Conservation (phyloP, 1,139 yeast genomes). For the Geotrichum armillariae region DNA sequence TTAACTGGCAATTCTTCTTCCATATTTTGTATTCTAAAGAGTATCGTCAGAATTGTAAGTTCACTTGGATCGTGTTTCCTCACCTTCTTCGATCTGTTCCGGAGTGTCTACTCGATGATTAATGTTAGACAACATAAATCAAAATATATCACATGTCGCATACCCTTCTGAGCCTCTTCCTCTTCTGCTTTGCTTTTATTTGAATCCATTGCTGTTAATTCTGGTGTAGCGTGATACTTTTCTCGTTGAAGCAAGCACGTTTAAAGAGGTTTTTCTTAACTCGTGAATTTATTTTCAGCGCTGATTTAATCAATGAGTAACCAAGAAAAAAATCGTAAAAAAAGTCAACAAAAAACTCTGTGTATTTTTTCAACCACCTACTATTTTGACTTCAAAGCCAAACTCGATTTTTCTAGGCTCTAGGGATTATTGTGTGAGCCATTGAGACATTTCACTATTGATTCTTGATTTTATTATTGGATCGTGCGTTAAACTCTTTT, state of each 20-base stretch:
- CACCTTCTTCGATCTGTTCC: constrained; percentile 21
- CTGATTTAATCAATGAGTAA: no score
- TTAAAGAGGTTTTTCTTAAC: not conserved
- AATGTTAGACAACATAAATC: not conserved
- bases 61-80: not conserved
- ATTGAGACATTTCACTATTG: not conserved
- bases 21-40: constrained; percentile 80
- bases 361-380: not conserved
- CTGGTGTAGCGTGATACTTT: not conserved
- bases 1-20: constrained; percentile 92
- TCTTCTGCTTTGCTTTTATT: not conserved
- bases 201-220: not conserved
- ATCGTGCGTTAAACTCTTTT: no score
- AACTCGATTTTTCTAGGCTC: not conserved
- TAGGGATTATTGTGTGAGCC: not conserved
- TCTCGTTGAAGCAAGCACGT: no score
- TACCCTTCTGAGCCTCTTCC: not conserved
- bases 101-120: constrained; percentile 12
- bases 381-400: not conserved
- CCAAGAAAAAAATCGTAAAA: no score
- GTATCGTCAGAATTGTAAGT: not conserved
- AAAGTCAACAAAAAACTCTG: no score
- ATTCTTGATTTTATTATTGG: not conserved
- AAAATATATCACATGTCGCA: no score
- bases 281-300: no score